These are phyloP conservation scores for Eustoma russellianum DNA, from an alignment of 257 asterid species.

Conservation along the genomic window DNA sequence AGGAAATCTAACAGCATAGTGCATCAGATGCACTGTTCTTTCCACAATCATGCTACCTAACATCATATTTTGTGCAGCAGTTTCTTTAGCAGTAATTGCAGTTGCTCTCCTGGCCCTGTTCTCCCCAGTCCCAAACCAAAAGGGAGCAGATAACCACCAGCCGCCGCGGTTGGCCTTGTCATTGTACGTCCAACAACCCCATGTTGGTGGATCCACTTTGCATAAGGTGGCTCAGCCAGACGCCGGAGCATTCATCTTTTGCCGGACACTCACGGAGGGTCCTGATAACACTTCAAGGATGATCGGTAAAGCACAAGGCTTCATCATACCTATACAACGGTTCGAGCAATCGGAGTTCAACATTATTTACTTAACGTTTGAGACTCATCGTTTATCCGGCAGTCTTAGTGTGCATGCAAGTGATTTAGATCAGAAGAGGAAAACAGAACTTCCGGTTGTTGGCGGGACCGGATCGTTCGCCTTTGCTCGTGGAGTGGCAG, in stretches of 20 bases:
- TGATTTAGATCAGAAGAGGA: conserved; percentile 34
- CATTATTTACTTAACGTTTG: conserved; percentile 62
- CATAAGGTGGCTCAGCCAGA: conserved; percentile 10
- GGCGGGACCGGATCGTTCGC: conserved; percentile 94
- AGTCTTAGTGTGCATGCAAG: conserved; percentile 56
- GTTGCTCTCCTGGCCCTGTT: conserved; percentile 60
- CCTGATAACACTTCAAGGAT: conserved; percentile 50
- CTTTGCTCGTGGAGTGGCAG: conserved; percentile 72
- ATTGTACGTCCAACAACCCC: conserved; percentile 64
- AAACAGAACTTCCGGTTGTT: conserved; percentile 44
- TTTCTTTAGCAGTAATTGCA: conserved; percentile 51
- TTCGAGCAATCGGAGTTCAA: conserved; percentile 66
- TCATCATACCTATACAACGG: conserved; percentile 57
- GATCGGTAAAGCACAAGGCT: conserved; percentile 74
- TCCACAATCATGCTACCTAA: conserved; percentile 34
- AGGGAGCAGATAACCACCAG: conserved; percentile 5
- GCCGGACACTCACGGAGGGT: conserved; percentile 54
- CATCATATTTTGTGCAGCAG: conserved; percentile 58
- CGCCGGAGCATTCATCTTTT: conserved; percentile 55
- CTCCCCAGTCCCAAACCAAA: conserved; percentile 50
- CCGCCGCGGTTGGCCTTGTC: conserved; percentile 41
- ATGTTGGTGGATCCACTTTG: conserved; percentile 10
- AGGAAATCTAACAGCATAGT: conserved; percentile 8
- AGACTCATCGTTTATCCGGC: conserved; percentile 38
- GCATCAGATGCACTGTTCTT: background rate